Conservation (phyloP, 306 rosid genomes). For the Mimosa pudica region DNA sequence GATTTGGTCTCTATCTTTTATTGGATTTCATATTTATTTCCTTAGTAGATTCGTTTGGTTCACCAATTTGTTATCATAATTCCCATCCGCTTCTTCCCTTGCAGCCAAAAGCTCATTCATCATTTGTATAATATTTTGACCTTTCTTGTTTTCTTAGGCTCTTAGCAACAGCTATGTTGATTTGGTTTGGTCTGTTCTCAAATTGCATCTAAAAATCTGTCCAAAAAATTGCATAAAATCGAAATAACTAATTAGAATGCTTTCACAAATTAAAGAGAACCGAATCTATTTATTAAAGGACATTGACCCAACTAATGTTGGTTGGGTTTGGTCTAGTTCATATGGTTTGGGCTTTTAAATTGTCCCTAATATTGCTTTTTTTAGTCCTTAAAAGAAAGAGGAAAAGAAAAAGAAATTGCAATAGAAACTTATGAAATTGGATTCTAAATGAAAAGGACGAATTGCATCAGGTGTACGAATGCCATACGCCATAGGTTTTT, state of each 20-base stretch:
- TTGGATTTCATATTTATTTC: not conserved
- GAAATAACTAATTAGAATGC: too few relatives aligned
- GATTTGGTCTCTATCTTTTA: not conserved
- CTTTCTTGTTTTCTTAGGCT: not conserved
- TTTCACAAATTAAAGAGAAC: too few relatives aligned
- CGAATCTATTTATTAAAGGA: too few relatives aligned
- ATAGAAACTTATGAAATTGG: too few relatives aligned
- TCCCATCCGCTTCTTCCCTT: not conserved
- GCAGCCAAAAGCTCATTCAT: not conserved
- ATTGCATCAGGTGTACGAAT: too few relatives aligned
- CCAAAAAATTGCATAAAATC: too few relatives aligned
- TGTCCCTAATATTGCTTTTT: not conserved
- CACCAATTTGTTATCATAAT: not conserved
- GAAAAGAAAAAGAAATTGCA: too few relatives aligned
- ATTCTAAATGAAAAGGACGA: too few relatives aligned
- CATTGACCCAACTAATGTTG: too few relatives aligned
- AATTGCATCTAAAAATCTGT: too few relatives aligned
- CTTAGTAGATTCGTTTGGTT: not conserved
- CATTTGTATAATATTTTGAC: not conserved
- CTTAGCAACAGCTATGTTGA: not conserved
- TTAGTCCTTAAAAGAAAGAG: too few relatives aligned
- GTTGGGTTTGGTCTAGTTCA: not conserved
- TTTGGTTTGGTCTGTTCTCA: not conserved
- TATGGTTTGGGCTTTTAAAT: not conserved
- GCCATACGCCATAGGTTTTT: too few relatives aligned